Conservation (phyloP, 2,329 filamentous ascomycete species). For the Diaporthe vaccinii region DNA sequence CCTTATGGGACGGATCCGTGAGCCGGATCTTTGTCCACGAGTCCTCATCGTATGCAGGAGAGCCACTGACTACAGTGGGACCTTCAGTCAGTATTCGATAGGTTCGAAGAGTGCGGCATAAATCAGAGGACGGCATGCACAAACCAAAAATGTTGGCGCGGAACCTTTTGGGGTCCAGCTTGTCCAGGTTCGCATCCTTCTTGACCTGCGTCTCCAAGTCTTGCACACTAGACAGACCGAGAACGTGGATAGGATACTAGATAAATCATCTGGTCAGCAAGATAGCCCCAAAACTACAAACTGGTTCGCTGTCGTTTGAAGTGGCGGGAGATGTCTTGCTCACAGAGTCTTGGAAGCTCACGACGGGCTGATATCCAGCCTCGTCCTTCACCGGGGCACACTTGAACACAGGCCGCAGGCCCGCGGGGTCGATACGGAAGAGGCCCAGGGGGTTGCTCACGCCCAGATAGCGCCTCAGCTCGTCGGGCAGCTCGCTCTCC, state of each 20-base stretch:
- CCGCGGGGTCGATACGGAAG: slow-evolving; percentile 74
- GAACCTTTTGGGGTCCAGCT: slow-evolving; percentile 74
- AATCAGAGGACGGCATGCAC: slow-evolving; percentile 38
- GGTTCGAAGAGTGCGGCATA: not conserved
- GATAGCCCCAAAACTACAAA: not conserved
- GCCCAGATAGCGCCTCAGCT: slow-evolving; percentile 76
- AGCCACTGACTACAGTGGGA: slow-evolving; percentile 66
- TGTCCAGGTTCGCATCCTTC: slow-evolving; percentile 60
- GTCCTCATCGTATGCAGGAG: slow-evolving; percentile 77
- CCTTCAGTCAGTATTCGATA: not conserved
- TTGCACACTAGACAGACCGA: slow-evolving; percentile 75
- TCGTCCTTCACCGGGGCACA: slow-evolving; percentile 70
- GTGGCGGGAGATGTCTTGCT: slow-evolving; percentile 48
- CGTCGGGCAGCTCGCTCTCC: slow-evolving; percentile 69
- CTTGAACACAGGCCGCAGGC: slow-evolving; percentile 69
- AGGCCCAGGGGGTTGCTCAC: slow-evolving; percentile 75
- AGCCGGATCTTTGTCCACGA: slow-evolving; percentile 74
- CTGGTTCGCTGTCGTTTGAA: not conserved
- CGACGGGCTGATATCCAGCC: slow-evolving; percentile 73
- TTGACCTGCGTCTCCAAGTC: slow-evolving; percentile 70
- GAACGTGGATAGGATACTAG: slow-evolving; percentile 77
- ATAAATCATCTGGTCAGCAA: slow-evolving; percentile 22
- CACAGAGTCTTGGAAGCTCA: slow-evolving; percentile 79
- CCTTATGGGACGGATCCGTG: slow-evolving; percentile 62
- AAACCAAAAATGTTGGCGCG: slow-evolving; percentile 79